A percentile compares a stretch with the other conserved stretches of the same genome.
Evolutionary conservation across 371 early-diverging fungal species (phyloP).

Genomic region (Actinomortierella ambigua): DNA sequence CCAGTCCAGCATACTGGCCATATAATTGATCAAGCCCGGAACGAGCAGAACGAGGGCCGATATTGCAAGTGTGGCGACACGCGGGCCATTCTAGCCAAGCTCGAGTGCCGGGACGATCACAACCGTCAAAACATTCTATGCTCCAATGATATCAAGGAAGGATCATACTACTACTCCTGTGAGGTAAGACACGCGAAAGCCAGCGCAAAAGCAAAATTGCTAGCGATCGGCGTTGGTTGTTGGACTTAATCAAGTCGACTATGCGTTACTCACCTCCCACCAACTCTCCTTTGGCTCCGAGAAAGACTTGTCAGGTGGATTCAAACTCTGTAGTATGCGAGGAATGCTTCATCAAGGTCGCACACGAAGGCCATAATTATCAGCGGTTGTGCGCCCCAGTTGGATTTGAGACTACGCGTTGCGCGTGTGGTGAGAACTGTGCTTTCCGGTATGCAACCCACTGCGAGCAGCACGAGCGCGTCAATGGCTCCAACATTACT

Average conservation of each 20-base stretch:
- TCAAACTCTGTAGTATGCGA: conserved; percentile 22
- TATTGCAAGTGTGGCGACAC: conserved; percentile 37
- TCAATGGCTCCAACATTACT: conserved; percentile 32
- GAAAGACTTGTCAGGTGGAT: conserved; percentile 36
- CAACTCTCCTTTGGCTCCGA: no score
- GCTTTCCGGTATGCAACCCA: conserved; percentile 38
- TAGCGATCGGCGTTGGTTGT: no score
- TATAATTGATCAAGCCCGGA: conserved; percentile 9
- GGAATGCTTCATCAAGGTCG: conserved; percentile 31
- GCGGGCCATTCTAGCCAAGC: background rate
- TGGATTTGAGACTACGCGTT: conserved; percentile 3
- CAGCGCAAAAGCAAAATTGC: no score
- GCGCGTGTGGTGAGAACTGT: conserved; percentile 42
- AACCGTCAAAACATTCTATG: conserved; percentile 34
- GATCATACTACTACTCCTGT: conserved; percentile 33
- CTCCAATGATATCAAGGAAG: conserved; percentile 26
- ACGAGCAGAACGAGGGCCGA: conserved; percentile 20
- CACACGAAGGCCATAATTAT: conserved; percentile 28
- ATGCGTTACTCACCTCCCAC: no score
- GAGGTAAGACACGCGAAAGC: conserved; percentile 10
- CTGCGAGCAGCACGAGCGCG: conserved; percentile 30
- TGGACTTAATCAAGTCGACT: no score
- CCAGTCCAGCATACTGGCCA: conserved; percentile 19
- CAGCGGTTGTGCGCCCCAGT: conserved; percentile 6
- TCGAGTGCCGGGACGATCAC: conserved; percentile 27